Evolutionary conservation across 257 asterid species (phyloP), one percentile per base, ranked within the genome.

Genomic region (Buddleja alternifolia): DNA sequence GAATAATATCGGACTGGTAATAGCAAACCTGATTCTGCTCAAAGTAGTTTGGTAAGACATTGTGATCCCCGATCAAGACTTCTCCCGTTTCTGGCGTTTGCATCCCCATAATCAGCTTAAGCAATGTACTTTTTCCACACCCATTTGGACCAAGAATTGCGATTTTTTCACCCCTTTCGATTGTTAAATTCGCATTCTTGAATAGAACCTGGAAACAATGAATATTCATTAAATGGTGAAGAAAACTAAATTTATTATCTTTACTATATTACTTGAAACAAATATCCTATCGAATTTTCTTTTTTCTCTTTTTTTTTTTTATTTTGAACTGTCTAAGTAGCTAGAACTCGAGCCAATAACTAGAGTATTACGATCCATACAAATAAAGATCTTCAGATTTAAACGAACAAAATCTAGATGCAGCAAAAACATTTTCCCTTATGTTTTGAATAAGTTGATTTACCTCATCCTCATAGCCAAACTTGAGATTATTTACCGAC

Each of bases 61-160:
- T 94, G 83, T 94, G 95, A 58, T 94, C 97, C 58, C 99, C 99
- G 40, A 89, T 84, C 67, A 86, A 60, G 71, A 94, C 78, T 61
- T 94, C 97, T 58, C 99, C 99, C 6, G 50, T 34, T 24, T 63
- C 71, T 57, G 97, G 96, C 71, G 75, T 75, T 80, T 84, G 80
- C 82, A 87, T 77, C 78, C 90, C 96, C 97, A 94, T 94, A 60
- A 90, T 87, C 84, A 94, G 82, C 74, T 94, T 89, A 52, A 94
- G 97, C 70, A 94, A 81, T 10, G 97, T 89, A 75, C 99, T 94
- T 75, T 94, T 94, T 48, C 99, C 99, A 74, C 99, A 94, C 10
- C 99, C 99, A 67, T 94, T 94, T 58, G 99, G 97, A 46, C 99
- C 99, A 74, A 94, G 83, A 78, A 94, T 89, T 51, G 99, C 97